Percentiles rank a stretch among this genome's conserved stretches.
phyloP scores from a whole-genome alignment of 148 eudicot genomes.

The Vaccinium myrtillus region DNA sequence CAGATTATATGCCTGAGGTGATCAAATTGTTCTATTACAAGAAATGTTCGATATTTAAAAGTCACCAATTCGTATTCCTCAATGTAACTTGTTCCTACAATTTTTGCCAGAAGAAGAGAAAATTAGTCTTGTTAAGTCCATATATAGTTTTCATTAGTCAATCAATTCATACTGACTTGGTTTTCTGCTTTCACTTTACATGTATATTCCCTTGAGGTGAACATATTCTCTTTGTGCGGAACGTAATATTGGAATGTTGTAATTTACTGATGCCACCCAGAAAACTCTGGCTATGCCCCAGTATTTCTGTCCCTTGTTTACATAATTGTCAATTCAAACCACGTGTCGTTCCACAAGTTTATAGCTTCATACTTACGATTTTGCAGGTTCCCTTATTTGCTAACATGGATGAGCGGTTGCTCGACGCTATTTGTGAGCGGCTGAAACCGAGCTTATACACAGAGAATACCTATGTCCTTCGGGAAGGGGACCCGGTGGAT shows the following conservation, averaged over 20 bases:
- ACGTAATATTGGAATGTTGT: too few relatives aligned
- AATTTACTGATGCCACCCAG: too few relatives aligned
- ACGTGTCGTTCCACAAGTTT: too few relatives aligned
- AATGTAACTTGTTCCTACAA: background rate
- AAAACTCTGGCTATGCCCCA: too few relatives aligned
- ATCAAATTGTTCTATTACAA: too few relatives aligned
- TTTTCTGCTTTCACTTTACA: too few relatives aligned
- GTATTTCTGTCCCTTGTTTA: too few relatives aligned
- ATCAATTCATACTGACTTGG: too few relatives aligned
- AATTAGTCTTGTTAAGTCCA: background rate
- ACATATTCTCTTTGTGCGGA: too few relatives aligned
- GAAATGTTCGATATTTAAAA: too few relatives aligned
- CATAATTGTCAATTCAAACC: background rate
- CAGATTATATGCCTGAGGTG: too few relatives aligned
- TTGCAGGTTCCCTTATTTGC: conserved; percentile 41
- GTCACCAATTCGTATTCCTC: background rate
- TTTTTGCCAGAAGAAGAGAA: background rate
- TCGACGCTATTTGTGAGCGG: conserved; percentile 45
- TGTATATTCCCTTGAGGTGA: too few relatives aligned
- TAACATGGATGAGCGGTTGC: conserved; percentile 42
- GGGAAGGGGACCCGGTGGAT: conserved; percentile 45
- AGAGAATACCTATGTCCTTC: conserved; percentile 30
- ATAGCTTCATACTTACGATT: background rate
- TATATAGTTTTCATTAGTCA: background rate
- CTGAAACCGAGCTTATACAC: conserved; percentile 42